Base-by-base conservation (phyloP, 2,329 filamentous ascomycete species). In the Colletotrichum paranaense region DNA sequence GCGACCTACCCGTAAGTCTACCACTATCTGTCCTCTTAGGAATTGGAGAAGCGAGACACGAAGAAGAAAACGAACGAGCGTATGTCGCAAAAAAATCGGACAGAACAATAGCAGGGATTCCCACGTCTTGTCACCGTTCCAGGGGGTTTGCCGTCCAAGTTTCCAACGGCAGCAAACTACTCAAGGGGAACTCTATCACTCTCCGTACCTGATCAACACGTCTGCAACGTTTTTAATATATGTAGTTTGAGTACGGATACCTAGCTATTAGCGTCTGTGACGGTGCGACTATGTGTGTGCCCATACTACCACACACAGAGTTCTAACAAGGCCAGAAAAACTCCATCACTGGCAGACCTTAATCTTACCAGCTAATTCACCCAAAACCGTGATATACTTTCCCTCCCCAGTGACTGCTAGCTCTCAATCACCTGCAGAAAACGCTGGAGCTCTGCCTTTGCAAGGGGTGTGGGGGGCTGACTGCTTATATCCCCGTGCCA, bases 401-500 rank as follows among this genome's bases (percentile, higher is more conserved):
- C 24, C 11, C 46, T 42, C 3, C 42, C 24, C 35, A 22, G 28
- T 52, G 16, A 56, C 22, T 22, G 19, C 53, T 12, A n/a, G 53
- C 28, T 38, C 24, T 28, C 7, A 12, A 30, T 38, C 52, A 24
- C 26, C 2, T 26, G 42, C n/a, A 6, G 11, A 63, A 11, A 63
- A 53, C 46, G 70, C 67, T 59, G 59, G 22, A 65, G 70, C 67
- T 73, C 49, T 70, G 59, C 70, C 42, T 26, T 64, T 49, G 67
- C 66, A 70, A 42, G 14, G 70, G 38, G 55, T 49, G 32, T 5
- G 32, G 4, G 11, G 11, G 32, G 32, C 11, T 59, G 46, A 28
- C 62, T n/a, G 28, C 46, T 16, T 32, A 5, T 22, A 49, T 22
- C 59, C 56, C 26, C 8, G 14, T 22, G 26, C 30, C 11, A n/a